These are phyloP conservation scores for Hypoxylon cercidicola DNA, from an alignment of 495 filamentous ascomycete genomes.

Conservation along the genomic window DNA sequence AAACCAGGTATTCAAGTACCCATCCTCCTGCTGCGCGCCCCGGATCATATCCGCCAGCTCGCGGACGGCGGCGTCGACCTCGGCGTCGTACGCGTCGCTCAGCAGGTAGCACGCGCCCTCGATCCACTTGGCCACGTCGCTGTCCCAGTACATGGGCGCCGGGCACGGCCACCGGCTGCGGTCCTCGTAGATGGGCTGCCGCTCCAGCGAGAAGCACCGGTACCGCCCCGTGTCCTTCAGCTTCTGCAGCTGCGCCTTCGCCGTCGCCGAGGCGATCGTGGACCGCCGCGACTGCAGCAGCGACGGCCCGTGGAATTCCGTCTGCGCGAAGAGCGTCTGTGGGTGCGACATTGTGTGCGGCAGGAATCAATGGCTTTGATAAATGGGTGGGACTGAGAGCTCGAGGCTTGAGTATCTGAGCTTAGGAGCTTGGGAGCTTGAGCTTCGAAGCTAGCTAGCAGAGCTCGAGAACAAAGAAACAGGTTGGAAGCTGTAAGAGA, in stretches of 20 bases:
- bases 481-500: neutral
- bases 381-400: too few species aligned
- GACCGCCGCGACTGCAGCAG: constrained; percentile 54
- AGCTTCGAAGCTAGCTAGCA: neutral
- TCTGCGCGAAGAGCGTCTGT: constrained; percentile 46
- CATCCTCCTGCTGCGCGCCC: constrained; percentile 64
- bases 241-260: constrained; percentile 59
- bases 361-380: too few species aligned
- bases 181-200: constrained; percentile 62
- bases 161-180: constrained; percentile 62
- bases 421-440: neutral
- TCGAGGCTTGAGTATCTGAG: neutral
- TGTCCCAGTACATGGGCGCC: constrained; percentile 68
- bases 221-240: constrained; percentile 65
- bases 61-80: constrained; percentile 62
- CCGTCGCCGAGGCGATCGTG: constrained; percentile 53
- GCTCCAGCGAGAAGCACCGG: constrained; percentile 63
- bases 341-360: constrained; percentile 42
- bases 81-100: constrained; percentile 49
- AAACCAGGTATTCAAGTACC: constrained; percentile 70
- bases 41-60: constrained; percentile 67
- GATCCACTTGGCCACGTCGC: constrained; percentile 69
- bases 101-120: constrained; percentile 69
- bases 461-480: neutral
- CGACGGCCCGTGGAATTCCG: constrained; percentile 44